Evolutionary conservation across 495 filamentous ascomycete species (phyloP), one percentile per base, ranked within the genome.

Genomic region (Xanthoparmelia taractica): DNA sequence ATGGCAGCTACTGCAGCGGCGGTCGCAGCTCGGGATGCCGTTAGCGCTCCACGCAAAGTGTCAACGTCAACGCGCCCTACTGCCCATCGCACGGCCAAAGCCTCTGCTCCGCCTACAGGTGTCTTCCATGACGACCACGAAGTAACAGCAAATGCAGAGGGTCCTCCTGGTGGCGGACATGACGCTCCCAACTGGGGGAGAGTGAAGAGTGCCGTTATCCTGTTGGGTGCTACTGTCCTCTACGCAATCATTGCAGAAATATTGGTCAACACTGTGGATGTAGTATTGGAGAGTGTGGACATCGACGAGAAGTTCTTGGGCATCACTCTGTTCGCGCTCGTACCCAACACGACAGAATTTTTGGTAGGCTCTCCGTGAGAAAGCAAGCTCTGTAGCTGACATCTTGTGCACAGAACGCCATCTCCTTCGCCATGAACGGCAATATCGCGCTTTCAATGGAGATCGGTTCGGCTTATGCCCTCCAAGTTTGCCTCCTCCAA

Each of bases 401-500:
- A 17, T 65, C 12, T 55, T 58, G 58, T 55, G 69, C 94, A 29
- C 29, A 54, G 90, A 99, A 99, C 72, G 94, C 95, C 70, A 97
- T 99, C 62, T 96, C 92, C 4, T 99, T 99, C 73, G 94, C 94
- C 50, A 99, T 99, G 95, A 97, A 99, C 69, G 94, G 94, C n/a
- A 99, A 99, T 74, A 97, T 99, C 71, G 94, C 94, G 0, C 80
- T 99, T 33, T 96, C 91, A 48, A 97, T 99, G 95, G 94, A 99
- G 72, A 97, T 99, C 66, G 94, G 94, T 66, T 96, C 91, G 1
- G 93, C 93, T 38, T 99, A 99, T 68, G 95, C 95, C 10, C 80
- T 99, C 45, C 94, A 99, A 73, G 94, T 99, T 62, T 96, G 91
- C 74, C 83, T 99, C n/a, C 80, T 99, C 34, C 94, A 99, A 71